Conservation (phyloP, 805 yeast genomes). For the Saturnispora halmiae region DNA sequence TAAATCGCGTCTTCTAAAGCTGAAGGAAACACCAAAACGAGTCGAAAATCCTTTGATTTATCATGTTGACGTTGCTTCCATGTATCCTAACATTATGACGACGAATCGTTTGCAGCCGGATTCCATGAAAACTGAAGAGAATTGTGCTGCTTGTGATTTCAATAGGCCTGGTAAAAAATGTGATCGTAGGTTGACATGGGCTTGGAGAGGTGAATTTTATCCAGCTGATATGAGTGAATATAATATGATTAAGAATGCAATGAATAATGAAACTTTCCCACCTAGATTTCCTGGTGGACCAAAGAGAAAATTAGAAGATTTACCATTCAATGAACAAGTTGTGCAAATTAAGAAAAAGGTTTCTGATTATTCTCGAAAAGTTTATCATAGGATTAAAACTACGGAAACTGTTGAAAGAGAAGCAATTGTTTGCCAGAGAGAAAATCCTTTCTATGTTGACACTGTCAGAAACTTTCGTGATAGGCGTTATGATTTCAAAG, state of each 20-base stretch:
- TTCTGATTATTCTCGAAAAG: conserved; percentile 76
- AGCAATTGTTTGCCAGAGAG: conserved; percentile 93
- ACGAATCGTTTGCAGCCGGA: conserved; percentile 96
- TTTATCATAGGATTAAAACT: conserved; percentile 70
- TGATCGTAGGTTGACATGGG: conserved; percentile 88
- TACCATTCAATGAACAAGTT: conserved; percentile 72
- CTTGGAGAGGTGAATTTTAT: conserved; percentile 95
- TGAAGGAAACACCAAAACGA: conserved; percentile 56
- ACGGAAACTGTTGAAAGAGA: conserved; percentile 82
- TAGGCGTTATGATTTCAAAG: conserved; percentile 91
- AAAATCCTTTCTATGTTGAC: conserved; percentile 91
- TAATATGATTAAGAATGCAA: conserved; percentile 75
- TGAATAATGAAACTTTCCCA: conserved; percentile 72
- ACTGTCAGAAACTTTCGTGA: conserved; percentile 94
- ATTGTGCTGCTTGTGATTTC: conserved; percentile 96
- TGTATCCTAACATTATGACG: conserved; percentile 99
- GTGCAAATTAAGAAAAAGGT: conserved; percentile 64
- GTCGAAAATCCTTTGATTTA: conserved; percentile 79
- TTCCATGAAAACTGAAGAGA: conserved; percentile 89
- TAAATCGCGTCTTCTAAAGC: conserved; percentile 41
- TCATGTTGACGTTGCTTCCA: conserved; percentile 98
- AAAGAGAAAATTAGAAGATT: conserved; percentile 60
- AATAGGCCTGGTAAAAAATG: conserved; percentile 91
- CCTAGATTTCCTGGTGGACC: conserved; percentile 48
- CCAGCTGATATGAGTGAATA: conserved; percentile 92